Evolutionary conservation across 2,329 filamentous ascomycete species (phyloP), one percentile per base, ranked within the genome.

Genomic region (Dichotomopilus funicola): DNA sequence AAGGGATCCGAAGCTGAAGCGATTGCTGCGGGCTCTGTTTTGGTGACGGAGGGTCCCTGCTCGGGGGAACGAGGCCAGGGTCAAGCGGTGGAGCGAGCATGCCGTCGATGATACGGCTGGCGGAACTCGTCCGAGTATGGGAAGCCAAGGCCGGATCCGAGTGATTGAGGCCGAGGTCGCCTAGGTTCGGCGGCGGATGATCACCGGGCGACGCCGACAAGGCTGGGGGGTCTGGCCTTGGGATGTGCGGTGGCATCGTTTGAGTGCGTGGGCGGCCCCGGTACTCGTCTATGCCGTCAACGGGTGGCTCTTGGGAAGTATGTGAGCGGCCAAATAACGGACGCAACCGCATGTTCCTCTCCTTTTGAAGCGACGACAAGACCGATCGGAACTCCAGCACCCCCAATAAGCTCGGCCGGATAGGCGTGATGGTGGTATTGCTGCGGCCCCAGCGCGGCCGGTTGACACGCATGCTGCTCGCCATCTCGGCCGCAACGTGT

Each of bases 321-420:
- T 73, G 70, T 6, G 52, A 48, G 34, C 64, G 59, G 9, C 49
- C 49, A 9, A 60, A 60, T 7, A 65, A 53, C 34, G 59, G 61
- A 44, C 60, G 49, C 44, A 63, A 40, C 31, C 65, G 61, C 62
- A 63, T 64, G 61, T 89, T 94, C 65, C 88, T 83, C 54, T 90
- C 88, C 61, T 85, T 88, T 65, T 95, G 86, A 55, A 99, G 73
- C 2, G 91, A 91, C n/a, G 89, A 87, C 46, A 99, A 75, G 3
- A 96, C 87, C 2, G 92, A 92, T 63, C 91, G 82, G 64, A 99
- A 99, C 71, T 99, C 94, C 55, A 99, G 76, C 7, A 89, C 94
- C 44, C 94, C 94, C 3, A 99, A 87, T 47, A 99, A 75, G 74
- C 94, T 97, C 1, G 94, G 92, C 44, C 94, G 81, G 59, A 99